These are phyloP conservation scores for Peronospora farinosa DNA, from an alignment of 352 stramenopile species.

Conservation along the genomic window DNA sequence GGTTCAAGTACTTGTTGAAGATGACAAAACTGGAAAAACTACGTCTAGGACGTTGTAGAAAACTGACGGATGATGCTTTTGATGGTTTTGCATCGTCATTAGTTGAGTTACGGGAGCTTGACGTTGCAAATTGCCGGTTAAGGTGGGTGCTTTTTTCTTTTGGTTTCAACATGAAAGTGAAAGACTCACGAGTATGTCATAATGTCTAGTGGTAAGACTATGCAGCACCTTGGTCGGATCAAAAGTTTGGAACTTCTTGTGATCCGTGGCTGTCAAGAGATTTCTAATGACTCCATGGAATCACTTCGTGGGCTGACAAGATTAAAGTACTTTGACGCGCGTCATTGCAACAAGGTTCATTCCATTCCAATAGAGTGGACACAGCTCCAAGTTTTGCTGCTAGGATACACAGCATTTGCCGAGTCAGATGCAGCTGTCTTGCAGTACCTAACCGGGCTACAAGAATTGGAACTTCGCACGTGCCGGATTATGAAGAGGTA, in stretches of 20 bases:
- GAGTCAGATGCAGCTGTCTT: conserved; percentile 59
- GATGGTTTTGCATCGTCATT: conserved; percentile 35
- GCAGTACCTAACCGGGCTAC: conserved; percentile 39
- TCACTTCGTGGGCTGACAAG: conserved; percentile 26
- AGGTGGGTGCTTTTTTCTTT: conserved; percentile 23
- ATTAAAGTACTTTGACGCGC: conserved; percentile 60
- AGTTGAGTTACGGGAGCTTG: conserved; percentile 36
- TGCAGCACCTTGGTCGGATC: conserved; percentile 35
- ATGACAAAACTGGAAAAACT: conserved; percentile 50
- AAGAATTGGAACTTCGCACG: conserved; percentile 59
- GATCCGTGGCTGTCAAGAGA: conserved; percentile 38
- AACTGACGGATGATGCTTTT: conserved; percentile 50
- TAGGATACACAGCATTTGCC: conserved; percentile 53
- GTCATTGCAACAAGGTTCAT: conserved; percentile 55
- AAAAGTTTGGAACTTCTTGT: conserved; percentile 35
- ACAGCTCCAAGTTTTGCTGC: conserved; percentile 45
- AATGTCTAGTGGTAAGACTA: conserved; percentile 22
- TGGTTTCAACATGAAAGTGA: neutral
- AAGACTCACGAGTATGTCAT: conserved; percentile 3
- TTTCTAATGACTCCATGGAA: conserved; percentile 32
- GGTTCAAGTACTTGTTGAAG: conserved; percentile 38
- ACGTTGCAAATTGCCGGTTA: conserved; percentile 49
- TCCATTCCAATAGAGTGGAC: conserved; percentile 48
- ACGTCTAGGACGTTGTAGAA: conserved; percentile 44
- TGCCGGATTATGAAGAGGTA: conserved; percentile 72